phyloP scores from a whole-genome alignment of 2,329 filamentous ascomycete species.

The Penicillium sp. region DNA sequence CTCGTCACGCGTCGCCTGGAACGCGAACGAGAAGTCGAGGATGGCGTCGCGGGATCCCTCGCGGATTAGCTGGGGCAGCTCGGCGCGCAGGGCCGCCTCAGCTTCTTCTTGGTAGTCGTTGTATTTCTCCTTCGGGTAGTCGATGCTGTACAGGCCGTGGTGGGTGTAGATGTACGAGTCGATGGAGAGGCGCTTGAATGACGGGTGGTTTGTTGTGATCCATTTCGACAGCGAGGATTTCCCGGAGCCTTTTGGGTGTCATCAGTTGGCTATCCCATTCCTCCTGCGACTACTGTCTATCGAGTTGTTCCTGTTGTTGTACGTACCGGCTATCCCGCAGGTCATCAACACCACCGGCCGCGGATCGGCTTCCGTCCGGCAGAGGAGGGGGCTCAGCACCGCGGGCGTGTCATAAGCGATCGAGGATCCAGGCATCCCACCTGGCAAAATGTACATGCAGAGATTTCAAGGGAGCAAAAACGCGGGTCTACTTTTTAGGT shows the following conservation, averaged over 20 bases:
- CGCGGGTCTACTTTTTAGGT: no score
- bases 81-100: neutral
- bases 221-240: neutral
- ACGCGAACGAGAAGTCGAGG: neutral
- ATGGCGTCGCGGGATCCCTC: neutral
- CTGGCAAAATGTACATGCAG: no score
- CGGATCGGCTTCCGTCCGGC: neutral
- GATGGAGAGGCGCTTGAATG: neutral
- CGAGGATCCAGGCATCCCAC: neutral
- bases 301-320: neutral
- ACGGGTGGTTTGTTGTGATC: neutral
- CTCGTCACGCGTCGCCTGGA: neutral
- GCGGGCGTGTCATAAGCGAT: neutral
- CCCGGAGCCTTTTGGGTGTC: neutral
- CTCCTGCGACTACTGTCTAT: no score
- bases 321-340: neutral
- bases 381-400: neutral
- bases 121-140: neutral
- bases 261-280: no score
- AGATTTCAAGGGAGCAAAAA: no score
- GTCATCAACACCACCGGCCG: neutral
- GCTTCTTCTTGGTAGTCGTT: neutral
- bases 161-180: neutral
- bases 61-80: neutral
- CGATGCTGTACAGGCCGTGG: neutral